Evolutionary conservation across 2,329 filamentous ascomycete genomes (phyloP), one percentile per base, ranked within the genome.

Genomic region (Aspergillus phoenicis): DNA sequence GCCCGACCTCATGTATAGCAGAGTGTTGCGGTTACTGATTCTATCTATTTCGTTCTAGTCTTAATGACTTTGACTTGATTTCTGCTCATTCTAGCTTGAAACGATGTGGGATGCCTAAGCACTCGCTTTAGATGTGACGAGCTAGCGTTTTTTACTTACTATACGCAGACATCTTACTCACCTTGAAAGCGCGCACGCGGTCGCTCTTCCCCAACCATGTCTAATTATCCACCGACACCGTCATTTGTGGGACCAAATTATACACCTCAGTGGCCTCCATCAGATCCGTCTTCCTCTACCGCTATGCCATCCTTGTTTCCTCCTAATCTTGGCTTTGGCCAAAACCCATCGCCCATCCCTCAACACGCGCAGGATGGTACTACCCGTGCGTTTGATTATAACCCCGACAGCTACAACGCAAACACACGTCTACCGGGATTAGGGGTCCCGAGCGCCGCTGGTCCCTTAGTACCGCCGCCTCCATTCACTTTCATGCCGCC

Each of bases 181-280:
- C 30, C 17, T 41, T 22, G 49, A 28, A 22, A 41, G 26, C 38
- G 33, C 38, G 52, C 17, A 45, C 54, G 43, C 52, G 20, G 39
- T 20, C 28, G 13, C 52, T 26, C 15, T 58, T 33, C 52, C 43
- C 45, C 41, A 24, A 71, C 57, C 53, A 83, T 83, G 82, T 80
- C 81, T 53, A 77, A 81, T 61, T 81, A 83, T 71, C 79, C 79
- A 58, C 71, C 74, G 61, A 76, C 76, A 48, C 77, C 80, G 41
- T 71, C 78, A 15, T 82, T 80, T 66, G 78, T 78, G 62, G 73
- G 70, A 30, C 66, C 70, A 60, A 41, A 67, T 62, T 75, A 78
- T 60, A 68, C 73, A 52, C 73, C 70, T 52, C 76, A 74, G 64
- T 80, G 74, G 75, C 70, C 73, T 66, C 66, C 70, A n/a, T 68